Evolutionary conservation across 208 protist genomes (phyloP), one percentile per base, ranked within the genome.

Genomic region (Trypanosoma scelopori): DNA sequence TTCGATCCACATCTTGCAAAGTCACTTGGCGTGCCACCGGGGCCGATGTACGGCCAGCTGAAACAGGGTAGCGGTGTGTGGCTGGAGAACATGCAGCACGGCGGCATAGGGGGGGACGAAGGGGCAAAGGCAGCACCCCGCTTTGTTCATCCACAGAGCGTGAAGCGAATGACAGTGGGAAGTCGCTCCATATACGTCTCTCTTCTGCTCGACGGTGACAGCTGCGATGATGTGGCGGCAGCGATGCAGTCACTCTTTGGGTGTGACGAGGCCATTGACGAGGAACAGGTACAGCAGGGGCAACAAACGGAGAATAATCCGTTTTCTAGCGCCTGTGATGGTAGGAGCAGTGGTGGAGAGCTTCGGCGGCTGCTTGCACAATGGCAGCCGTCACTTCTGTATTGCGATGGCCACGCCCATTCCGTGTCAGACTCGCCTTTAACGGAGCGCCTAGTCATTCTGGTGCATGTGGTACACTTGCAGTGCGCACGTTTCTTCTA

Each of bases 171-270:
- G n/a, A 94, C 85, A 1, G 27, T 59, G 5, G 81, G 75, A 0
- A 94, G 85, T 39, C 58, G 42, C 22, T 65, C 71, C 18, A 32
- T 86, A 0, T 94, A 86, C 50, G 50, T 94, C 6, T 84, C 84
- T n/a, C 79, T 94, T 32, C 69, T 94, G 6, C 70, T 94, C 25
- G 89, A 94, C 65, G 78, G 83, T 13, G 74, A 92, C 52, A 35
- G 27, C 11, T 51, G 69, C 0, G 49, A 50, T 4, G 85, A 92
- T 12, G 69, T 94, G 22, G 74, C 60, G 46, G 37, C 1, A 7
- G 79, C 85, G 1, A 27, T 94, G 20, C 41, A 69, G 32, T 41
- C 35, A 9, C 73, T 94, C 13, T 61, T 91, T 48, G 76, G 69
- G 42, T 3, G 55, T 39, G 69, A 52, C 16, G 64, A 61, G 25